Percentiles rank a stretch among this genome's conserved stretches.
Evolutionary conservation across 179 eudicot genomes (phyloP).

Genomic region (Silene noctiflora): DNA sequence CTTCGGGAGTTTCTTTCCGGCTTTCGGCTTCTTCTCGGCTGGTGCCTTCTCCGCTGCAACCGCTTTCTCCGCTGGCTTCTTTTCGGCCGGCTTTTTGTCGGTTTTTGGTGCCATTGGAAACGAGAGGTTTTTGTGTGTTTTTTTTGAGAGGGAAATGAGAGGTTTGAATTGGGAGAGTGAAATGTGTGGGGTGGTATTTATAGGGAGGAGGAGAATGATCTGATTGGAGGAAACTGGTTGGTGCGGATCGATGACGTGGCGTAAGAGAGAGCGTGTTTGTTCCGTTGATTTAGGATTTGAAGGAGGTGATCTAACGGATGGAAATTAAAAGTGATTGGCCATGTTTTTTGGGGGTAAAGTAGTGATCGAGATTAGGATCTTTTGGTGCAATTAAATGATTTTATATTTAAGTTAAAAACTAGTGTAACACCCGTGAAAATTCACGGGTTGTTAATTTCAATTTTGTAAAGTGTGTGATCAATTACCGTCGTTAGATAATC

Average conservation of each 20-base stretch:
- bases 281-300: background rate
- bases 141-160: background rate
- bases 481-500: no score
- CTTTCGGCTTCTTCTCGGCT: no score
- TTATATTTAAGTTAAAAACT: no score
- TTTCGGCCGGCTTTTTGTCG: no score
- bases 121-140: background rate
- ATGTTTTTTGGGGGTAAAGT: background rate
- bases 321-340: background rate
- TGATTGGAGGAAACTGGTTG: background rate
- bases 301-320: background rate
- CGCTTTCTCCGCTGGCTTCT: no score
- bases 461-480: no score
- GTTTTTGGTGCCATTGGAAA: background rate
- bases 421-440: no score
- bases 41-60: no score
- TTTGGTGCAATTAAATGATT: no score
- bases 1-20: no score
- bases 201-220: background rate
- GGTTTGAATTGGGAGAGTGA: background rate
- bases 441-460: no score
- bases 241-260: slow-evolving; percentile 4
- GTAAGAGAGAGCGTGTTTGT: background rate
- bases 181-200: background rate
- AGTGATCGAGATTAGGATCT: background rate